Evolutionary conservation across 2,329 filamentous ascomycete genomes (phyloP), one percentile per base, ranked within the genome.

Genomic region (Penicillium crustosum): DNA sequence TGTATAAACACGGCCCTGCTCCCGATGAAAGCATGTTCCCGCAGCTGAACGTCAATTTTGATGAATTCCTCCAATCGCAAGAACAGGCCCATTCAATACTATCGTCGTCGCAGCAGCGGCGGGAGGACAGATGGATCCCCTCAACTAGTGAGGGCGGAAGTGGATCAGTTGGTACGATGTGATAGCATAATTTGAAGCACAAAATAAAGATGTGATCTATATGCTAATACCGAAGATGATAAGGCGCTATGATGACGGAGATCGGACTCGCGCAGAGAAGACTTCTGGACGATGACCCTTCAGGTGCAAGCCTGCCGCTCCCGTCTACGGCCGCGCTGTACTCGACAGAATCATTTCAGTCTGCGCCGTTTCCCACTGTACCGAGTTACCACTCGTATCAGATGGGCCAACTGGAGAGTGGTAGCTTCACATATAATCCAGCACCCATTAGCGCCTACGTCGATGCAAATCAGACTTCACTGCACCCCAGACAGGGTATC

Each of bases 51-150:
- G 65, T 77, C 23, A 70, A 76, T 54, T 76, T 77, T 29, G 73
- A 77, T 56, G 63, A 71, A n/a, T 77, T 73, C 33, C 45, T 77
- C 9, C 68, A 73, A 45, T 70, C 73, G 0, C 73, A 73, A 47
- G 68, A 68, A 29, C 55, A 44, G 21, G 42, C 25, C 7, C 62
- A 62, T 12, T 39, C 27, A 1, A 42, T 41, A 5, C 13, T 65
- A 23, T 70, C 73, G 4, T 64, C 68, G 6, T 74, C 72, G 9
- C 73, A 76, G 54, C 69, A 69, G 53, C 68, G 61, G 49, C 68
- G 69, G 27, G 73, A 74, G 62, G 70, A 74, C 51, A 66, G 64
- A 59, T 75, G 73, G 73, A 71, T 74, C 55, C 68, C 71, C 13
- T 61, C 61, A 7, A 56, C 59, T 13, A 56, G 29, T 7, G 62